Evolutionary conservation across 805 yeast species (phyloP).

Genomic region (Schizosaccharomyces osmophilus): DNA sequence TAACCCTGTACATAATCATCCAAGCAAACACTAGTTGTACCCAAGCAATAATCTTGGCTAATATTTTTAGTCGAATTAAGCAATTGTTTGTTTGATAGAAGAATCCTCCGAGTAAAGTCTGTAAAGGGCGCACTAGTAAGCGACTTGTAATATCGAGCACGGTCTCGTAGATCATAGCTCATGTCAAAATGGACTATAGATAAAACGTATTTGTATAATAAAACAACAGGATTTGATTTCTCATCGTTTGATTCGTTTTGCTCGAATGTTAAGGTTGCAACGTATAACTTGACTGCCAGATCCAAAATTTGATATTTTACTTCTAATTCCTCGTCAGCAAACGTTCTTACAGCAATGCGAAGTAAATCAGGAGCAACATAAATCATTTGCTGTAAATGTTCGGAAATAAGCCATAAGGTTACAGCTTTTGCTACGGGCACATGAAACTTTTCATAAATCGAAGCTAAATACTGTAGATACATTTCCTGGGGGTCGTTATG

Average conservation of each 20-base stretch:
- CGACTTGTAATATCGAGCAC: constrained; percentile 49
- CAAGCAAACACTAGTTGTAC: background rate
- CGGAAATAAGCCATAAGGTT: constrained; percentile 79
- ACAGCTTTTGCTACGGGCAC: constrained; percentile 42
- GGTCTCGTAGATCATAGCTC: constrained; percentile 55
- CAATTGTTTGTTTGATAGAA: background rate
- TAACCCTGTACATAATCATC: background rate
- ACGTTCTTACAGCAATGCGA: constrained; percentile 29
- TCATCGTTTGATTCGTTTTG: constrained; percentile 3
- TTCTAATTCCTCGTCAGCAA: constrained; percentile 26
- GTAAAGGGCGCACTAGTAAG: constrained; percentile 28
- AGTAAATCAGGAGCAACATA: constrained; percentile 52
- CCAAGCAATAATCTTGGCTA: background rate
- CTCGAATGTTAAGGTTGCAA: constrained; percentile 12
- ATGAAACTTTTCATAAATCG: constrained; percentile 11
- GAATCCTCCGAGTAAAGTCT: constrained; percentile 5
- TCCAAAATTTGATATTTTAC: constrained; percentile 51
- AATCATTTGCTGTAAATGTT: constrained; percentile 27
- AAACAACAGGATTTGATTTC: constrained; percentile 12
- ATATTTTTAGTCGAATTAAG: background rate
- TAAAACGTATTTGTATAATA: constrained; percentile 33
- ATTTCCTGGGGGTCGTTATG: constrained; percentile 33
- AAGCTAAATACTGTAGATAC: constrained; percentile 23
- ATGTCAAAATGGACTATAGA: constrained; percentile 50
- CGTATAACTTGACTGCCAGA: constrained; percentile 43